Base-by-base conservation (phyloP, 129 eudicot genomes). In the Lactuca saligna region DNA sequence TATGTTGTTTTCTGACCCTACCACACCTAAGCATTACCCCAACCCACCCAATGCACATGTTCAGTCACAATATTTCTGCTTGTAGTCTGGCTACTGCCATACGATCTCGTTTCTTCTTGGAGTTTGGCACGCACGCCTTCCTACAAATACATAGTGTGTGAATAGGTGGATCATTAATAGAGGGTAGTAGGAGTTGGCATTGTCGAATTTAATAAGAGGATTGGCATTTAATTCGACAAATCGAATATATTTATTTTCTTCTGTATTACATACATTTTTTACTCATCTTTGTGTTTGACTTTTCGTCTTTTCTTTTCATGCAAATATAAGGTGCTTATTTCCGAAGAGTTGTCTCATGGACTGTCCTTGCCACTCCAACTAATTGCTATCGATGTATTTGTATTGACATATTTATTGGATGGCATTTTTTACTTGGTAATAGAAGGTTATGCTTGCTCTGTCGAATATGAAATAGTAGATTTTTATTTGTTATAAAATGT, bases 61-160 rank as follows among this genome's bases (percentile, higher is more conserved):
- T 58, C 69, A 59, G 63, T 61, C 12, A 3, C 58, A 33, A 20
- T 37, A 56, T 32, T 65, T 55, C 46, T 46, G 42, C 46, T 46
- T 46, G 51, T 61, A 12, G 13, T 57, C 33, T 15, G 49, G 49
- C 61, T 57, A 50, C 71, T 48, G 9, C 31, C 25, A 17, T 61
- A 35, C 55, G 57, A 74, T 59, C 74, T 60, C 63, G 32, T 68
- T 61, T 68, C 50, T 76, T 76, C 75, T 76, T 76, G 55, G 73
- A 76, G 80, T 76, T 76, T 76, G 70, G 70, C 70, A 61, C 75
- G 70, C 80, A 76, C 75, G 75, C 63, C 68, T 75, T 75, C 80
- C 74, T 75, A 75, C 49, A 60, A 25, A 68, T 49, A 66, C 31
- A 54, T 66, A 44, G 61, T 58, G 31, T 37, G 56, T 63, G 12